A percentile compares a stretch with the other conserved stretches of the same genome.
Evolutionary conservation across 441 rosid genomes (phyloP).

Genomic region (Gossypium laxum): DNA sequence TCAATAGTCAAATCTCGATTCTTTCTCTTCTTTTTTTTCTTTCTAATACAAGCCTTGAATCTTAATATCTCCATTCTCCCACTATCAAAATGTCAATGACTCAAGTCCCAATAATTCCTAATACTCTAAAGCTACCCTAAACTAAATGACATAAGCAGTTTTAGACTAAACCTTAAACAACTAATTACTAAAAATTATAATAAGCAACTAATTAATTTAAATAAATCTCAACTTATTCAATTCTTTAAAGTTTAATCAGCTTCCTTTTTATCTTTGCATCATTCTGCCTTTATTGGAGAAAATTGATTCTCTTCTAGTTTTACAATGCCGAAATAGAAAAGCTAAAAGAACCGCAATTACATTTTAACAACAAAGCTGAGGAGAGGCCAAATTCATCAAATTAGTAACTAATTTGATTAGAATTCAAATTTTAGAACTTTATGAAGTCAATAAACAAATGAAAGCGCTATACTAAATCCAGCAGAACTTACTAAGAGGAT

Average conservation of each 20-base stretch:
- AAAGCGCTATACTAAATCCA: neutral
- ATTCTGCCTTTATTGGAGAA: neutral
- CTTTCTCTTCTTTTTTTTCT: neutral
- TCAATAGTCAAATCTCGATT: neutral
- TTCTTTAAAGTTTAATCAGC: neutral
- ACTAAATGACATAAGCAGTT: neutral
- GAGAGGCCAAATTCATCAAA: neutral
- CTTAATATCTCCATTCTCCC: neutral
- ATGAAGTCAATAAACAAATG: neutral
- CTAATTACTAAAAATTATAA: neutral
- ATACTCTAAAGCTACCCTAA: neutral
- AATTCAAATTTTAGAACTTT: neutral
- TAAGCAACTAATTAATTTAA: neutral
- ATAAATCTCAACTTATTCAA: neutral
- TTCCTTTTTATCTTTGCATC: neutral
- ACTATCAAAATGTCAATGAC: neutral
- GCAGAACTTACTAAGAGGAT: conserved; percentile 54
- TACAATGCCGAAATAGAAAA: neutral
- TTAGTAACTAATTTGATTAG: neutral
- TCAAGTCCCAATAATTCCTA: conserved; percentile 1
- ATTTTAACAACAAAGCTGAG: neutral
- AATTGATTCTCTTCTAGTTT: neutral
- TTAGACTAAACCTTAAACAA: neutral
- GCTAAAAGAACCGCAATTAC: neutral
- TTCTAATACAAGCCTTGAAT: neutral